Evolutionary conservation across 805 yeast genomes (phyloP), one percentile per base, ranked within the genome.

Genomic region (Kazachstania bromeliacearum): DNA sequence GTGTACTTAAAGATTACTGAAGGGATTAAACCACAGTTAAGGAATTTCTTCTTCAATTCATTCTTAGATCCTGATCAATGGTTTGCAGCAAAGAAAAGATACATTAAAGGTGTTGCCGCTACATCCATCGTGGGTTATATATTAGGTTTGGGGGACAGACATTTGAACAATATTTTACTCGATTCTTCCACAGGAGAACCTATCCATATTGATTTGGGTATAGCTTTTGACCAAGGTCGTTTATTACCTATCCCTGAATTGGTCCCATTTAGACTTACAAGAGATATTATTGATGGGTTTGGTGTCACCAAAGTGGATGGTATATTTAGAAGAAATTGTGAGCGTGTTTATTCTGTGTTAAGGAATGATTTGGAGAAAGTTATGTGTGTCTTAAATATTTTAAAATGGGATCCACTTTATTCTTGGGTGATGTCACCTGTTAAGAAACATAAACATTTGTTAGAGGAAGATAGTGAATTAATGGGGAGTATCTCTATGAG

Each of bases 151-250:
- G 99, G 99, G 5, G 99, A 92, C 56, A 66, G 99, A 20, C 99
- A 92, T 58, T 75, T 94, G 54, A 87, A 87, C 55, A 92, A 92
- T 55, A 79, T 92, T 26, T 59, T 92, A 32, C 53, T 92, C n/a
- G 96, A 92, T 55, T 67, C 68, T 33, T 51, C 56, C n/a, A 70
- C 84, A 0, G 97, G 97, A 0, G 96, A 88, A 48, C 94, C 96
- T 0, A 78, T 92, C 18, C 98, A 94, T 55, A 94, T 92, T 46
- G 99, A 92, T 57, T 63, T 92, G 13, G 99, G 98, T 0, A 88
- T 92, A 31, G 94, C 97, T 0, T 92, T 92, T 63, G 98, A 92
- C 55, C 96, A 87, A 50, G 98, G 97, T 0, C 77, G 73, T 47
- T 60, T 77, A 10, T 63, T 92, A 27, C 79, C 89, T 0, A 73